Base-by-base conservation (phyloP, 352 stramenopile species). In the Phytophthora aleatoria region DNA sequence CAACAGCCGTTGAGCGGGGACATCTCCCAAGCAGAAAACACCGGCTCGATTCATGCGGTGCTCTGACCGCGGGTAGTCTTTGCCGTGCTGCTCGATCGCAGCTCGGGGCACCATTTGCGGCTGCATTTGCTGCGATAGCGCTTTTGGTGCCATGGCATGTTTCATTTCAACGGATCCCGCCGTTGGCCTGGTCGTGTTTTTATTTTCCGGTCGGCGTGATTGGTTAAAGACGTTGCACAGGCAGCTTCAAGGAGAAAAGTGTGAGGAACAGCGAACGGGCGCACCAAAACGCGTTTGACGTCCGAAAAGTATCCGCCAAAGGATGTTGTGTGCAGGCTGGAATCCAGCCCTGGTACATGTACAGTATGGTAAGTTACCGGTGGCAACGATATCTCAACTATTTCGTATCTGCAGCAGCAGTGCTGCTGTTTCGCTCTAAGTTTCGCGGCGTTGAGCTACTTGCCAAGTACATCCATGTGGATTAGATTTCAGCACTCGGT, bases 121-220 rank as follows among this genome's bases (percentile, higher is more conserved):
- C 55, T 42, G 15, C 26, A 13, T 12, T 6, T 42, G 13, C n/a
- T 30, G 56, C 38, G 55, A 35, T 41, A 11, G 11, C 12, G 35
- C 12, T 41, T 41, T 20, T 20, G 20, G 20, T 20, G 2, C 28
- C n/a, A 35, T 35, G 26, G 39, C 15, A 36, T 24, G 28, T 50
- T 56, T 50, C 50, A 69, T 50, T 56, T 50, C 50, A 69, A 56
- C 55, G 56, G 49, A 68, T 57, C 57, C 41, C 55, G 47, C 58
- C 59, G 58, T 41, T 68, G 33, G 13, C 26, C 8, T 42, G 7
- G n/a, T 39, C 49, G 20, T 48, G 42, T 38, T 24, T 73, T 73
- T 73, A 73, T 63, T 64, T 61, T 63, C 63, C 30, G 10, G 28
- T 11, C 5, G 43, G 49, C 57, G 26, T 69, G 61, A 73, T 73